Evolutionary conservation across 352 stramenopile species (phyloP), one percentile per base, ranked within the genome.

Genomic region (Globisporangium spinosum): DNA sequence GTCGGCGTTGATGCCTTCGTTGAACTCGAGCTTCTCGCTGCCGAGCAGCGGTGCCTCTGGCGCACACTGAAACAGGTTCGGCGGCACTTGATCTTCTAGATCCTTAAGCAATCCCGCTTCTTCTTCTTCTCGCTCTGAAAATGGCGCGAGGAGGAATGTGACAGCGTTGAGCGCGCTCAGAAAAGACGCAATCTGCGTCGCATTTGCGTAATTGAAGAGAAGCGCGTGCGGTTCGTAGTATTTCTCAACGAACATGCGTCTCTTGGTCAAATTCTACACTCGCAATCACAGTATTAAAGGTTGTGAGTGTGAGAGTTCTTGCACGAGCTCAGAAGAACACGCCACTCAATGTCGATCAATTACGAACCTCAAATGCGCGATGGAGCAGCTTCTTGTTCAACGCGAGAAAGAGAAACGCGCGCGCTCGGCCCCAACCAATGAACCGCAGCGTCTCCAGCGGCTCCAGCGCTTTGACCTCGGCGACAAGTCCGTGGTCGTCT

Each of bases 341-440:
- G 38, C 4, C 20, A 29, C 13, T 23, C 43, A 43, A 17, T 29
- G 15, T 15, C 43, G 17, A 27, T 15, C 43, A 25, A 40, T 15
- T 9, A 51, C 23, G 1, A 27, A 47, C 68, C 72, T 94, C 86
- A 29, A 94, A 84, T 1, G 83, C 86, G 32, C 80, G 81, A 40
- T 91, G 86, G 9, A 94, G 77, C 35, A 94, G 81, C 38, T 82
- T 81, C 64, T 85, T 89, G 57, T 90, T 94, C 54, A 94, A 70
- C n/a, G 84, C 83, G 49, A 87, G 54, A 20, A 87, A 74, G 8
- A 94, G 65, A 56, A 93, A 81, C 1, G 78, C 80, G 4, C 86
- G 86, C 6, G 86, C 77, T n/a, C 72, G 75, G 3, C 77, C 89
- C 86, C 86, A 94, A 0, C 86, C 86, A 4, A 94, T 58, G 70